Percentiles rank a stretch among this genome's conserved stretches.
phyloP scores from a whole-genome alignment of 495 filamentous ascomycete species.

The Rhypophila decipiens region DNA sequence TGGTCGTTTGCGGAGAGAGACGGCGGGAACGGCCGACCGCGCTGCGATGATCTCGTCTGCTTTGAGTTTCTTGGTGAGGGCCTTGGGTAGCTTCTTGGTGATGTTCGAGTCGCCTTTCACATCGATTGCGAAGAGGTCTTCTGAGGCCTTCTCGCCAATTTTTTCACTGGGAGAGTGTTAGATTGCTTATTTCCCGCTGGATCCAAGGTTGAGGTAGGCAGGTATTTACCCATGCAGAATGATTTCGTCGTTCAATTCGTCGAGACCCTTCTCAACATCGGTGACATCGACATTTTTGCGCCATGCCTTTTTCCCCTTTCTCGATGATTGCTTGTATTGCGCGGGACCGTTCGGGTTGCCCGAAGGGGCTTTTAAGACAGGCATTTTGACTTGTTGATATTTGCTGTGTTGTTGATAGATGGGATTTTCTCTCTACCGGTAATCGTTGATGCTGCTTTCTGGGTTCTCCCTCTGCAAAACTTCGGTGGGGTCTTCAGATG shows the following conservation, averaged over 20 bases:
- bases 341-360: constrained; percentile 39
- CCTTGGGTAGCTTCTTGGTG: constrained; percentile 50
- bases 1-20: constrained; percentile 68
- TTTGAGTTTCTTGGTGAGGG: constrained; percentile 65
- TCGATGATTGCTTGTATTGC: constrained; percentile 72
- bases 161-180: constrained; percentile 55
- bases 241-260: constrained; percentile 77
- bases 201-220: no score
- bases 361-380: constrained; percentile 19
- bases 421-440: background rate
- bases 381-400: constrained; percentile 14
- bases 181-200: background rate
- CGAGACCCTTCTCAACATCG: constrained; percentile 75
- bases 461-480: background rate
- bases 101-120: constrained; percentile 18
- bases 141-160: constrained; percentile 68
- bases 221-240: constrained; percentile 70
- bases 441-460: background rate
- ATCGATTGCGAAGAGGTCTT: constrained; percentile 77
- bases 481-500: background rate
- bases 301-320: constrained; percentile 98
- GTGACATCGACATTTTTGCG: constrained; percentile 93
- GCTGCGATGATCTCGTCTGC: constrained; percentile 84
- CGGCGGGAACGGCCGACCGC: constrained; percentile 71
- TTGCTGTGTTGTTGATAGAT: background rate